Evolutionary conservation across 2,329 filamentous ascomycete genomes (phyloP), one percentile per base, ranked within the genome.

Genomic region (Trichoderma oligosporum): DNA sequence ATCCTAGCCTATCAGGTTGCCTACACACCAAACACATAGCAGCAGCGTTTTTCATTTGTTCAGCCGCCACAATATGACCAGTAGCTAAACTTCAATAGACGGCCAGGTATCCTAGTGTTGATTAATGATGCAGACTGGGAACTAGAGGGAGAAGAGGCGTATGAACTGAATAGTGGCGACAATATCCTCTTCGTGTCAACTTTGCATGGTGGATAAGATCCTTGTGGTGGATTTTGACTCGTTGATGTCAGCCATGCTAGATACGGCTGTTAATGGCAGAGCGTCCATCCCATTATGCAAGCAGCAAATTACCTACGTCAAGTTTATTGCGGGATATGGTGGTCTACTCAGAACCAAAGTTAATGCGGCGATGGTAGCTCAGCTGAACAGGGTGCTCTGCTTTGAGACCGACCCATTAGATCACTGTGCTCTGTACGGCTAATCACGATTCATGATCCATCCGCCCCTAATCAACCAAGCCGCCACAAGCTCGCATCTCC

Each of bases 81-180:
- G 53, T 20, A 18, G 57, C 51, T 31, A 38, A 18, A 48, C 33
- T 41, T 48, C 44, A 47, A 39, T 64, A 97, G 93, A 60, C 91
- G 94, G 53, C 94, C 94, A 4, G 94, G 94, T 2, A 96, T 99
- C 71, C 82, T 99, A 41, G 93, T 97, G 25, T 80, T 99, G 57
- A 96, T 99, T 72, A 99, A 99, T 70, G 94, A 99, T 66, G 90
- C 91, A 24, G 94, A 99, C 72, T 99, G 94, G 94, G 94, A 97
- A 73, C 82, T 99, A 11, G 94, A 97, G 74, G 94, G 92, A 16
- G 93, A 97, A 74, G 91, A 94, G 69, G 82, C 85, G 63, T 97
- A 97, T 70, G 86, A 91, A 73, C 75, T 99, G 58, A 85, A 93
- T 73, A 74, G 78, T 61, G 82, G 85, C 58, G 94, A 99, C 76